A percentile compares a stretch with the other conserved stretches of the same genome.
phyloP scores from a whole-genome alignment of 192 early-diverging fungal genomes.

The Coemansia sp. region DNA sequence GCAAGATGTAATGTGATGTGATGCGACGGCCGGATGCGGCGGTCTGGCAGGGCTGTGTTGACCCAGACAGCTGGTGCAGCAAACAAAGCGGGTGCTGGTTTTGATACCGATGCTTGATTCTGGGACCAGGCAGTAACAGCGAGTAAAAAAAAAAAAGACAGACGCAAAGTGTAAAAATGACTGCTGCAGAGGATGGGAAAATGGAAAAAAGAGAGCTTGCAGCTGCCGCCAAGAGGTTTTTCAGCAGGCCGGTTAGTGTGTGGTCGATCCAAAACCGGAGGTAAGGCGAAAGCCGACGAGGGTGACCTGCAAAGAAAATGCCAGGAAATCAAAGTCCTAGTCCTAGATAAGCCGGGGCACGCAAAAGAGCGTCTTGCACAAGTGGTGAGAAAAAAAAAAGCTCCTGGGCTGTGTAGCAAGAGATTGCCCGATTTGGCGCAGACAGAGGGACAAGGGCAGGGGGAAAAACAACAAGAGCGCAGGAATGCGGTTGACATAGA shows the following conservation, averaged over 20 bases:
- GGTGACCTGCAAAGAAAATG: background rate
- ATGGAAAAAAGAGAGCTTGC: background rate
- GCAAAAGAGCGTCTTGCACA: background rate
- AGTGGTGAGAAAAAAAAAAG: background rate
- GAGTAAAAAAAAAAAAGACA: background rate
- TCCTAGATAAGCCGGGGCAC: background rate
- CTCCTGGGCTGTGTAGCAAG: background rate
- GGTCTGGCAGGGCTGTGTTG: background rate
- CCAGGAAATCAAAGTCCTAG: background rate
- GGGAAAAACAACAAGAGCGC: background rate
- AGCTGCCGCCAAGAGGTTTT: background rate
- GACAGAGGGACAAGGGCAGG: background rate
- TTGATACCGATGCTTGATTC: background rate
- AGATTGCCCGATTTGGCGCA: background rate
- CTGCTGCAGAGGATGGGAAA: background rate
- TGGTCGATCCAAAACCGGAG: background rate
- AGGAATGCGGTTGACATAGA: no score
- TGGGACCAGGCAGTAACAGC: background rate
- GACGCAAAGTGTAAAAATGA: background rate
- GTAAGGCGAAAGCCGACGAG: background rate
- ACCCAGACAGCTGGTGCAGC: background rate
- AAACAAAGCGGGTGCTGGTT: background rate
- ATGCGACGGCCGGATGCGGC: background rate
- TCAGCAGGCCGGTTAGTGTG: background rate
- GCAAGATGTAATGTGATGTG: no score